These are phyloP conservation scores for Xylaria venustula DNA, from an alignment of 495 filamentous ascomycete genomes.

Conservation along the genomic window DNA sequence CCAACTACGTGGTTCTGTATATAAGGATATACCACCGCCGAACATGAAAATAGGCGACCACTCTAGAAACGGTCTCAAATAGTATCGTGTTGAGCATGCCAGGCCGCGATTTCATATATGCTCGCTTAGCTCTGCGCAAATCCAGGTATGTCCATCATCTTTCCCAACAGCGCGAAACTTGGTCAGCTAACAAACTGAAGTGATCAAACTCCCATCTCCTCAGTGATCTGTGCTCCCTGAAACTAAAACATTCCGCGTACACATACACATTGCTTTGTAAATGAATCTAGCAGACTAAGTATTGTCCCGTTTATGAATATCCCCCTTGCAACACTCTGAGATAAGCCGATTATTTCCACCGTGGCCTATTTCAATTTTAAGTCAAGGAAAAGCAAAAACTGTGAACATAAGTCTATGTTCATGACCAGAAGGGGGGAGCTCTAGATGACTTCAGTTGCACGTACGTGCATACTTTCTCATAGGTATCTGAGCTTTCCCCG, in stretches of 20 bases:
- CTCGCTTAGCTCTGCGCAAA: background rate
- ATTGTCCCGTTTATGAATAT: too few species aligned
- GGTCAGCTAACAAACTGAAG: background rate
- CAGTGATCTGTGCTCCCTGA: too few species aligned
- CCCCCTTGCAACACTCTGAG: slow-evolving; percentile 35
- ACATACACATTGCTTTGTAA: too few species aligned
- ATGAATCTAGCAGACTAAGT: background rate
- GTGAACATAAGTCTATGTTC: background rate
- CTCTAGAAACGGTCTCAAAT: background rate
- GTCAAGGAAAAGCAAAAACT: slow-evolving; percentile 30
- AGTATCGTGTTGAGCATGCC: background rate
- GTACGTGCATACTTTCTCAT: background rate
- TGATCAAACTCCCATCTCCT: too few species aligned
- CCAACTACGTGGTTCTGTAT: slow-evolving; percentile 1
- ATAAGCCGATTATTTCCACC: slow-evolving; percentile 23
- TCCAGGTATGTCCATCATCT: background rate
- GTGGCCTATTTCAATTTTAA: slow-evolving; percentile 35
- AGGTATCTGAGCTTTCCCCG: background rate
- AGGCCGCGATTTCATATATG: background rate
- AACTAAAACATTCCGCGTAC: too few species aligned
- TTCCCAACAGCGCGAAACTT: background rate
- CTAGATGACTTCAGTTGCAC: background rate
- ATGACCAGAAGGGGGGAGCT: background rate
- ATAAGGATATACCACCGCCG: background rate
- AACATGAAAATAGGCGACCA: slow-evolving; percentile 1